Conservation (phyloP, 805 yeast genomes). For the Middelhovenomyces tepae region DNA sequence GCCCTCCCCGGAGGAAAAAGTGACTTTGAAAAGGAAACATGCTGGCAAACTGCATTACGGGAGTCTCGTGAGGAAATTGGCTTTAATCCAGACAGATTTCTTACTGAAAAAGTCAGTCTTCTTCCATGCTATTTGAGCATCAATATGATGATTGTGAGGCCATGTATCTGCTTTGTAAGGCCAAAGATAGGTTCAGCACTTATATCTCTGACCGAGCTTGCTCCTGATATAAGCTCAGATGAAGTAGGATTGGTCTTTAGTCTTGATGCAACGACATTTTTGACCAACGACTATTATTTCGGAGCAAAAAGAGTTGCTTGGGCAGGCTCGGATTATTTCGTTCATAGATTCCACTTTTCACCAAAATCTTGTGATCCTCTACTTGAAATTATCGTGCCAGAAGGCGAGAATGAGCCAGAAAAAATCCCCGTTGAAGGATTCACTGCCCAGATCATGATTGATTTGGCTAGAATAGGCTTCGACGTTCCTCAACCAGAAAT, state of each 20-base stretch:
- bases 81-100: constrained; percentile 42
- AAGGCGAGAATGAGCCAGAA: constrained; percentile 5
- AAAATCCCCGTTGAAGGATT: constrained; percentile 11
- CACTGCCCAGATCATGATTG: constrained; percentile 16
- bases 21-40: constrained; percentile 31
- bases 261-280: constrained; percentile 7
- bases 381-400: too few species aligned
- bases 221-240: constrained; percentile 8
- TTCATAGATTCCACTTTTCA: too few species aligned
- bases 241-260: constrained; percentile 14
- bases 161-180: constrained; percentile 43
- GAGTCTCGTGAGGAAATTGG: constrained; percentile 82
- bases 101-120: constrained; percentile 45
- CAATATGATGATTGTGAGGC: constrained; percentile 68
- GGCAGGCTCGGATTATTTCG: too few species aligned
- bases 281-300: constrained; percentile 2
- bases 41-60: constrained; percentile 59
- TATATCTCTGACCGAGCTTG: constrained; percentile 8
- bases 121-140: constrained; percentile 67
- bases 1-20: constrained; percentile 84
- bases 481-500: too few species aligned
- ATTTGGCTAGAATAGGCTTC: constrained; percentile 15
- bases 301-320: constrained; percentile 2
- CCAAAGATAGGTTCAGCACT: constrained; percentile 2
- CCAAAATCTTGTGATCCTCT: too few species aligned